phyloP scores from a whole-genome alignment of 1,284 basidiomycete species.

The Inonotus hispidus region DNA sequence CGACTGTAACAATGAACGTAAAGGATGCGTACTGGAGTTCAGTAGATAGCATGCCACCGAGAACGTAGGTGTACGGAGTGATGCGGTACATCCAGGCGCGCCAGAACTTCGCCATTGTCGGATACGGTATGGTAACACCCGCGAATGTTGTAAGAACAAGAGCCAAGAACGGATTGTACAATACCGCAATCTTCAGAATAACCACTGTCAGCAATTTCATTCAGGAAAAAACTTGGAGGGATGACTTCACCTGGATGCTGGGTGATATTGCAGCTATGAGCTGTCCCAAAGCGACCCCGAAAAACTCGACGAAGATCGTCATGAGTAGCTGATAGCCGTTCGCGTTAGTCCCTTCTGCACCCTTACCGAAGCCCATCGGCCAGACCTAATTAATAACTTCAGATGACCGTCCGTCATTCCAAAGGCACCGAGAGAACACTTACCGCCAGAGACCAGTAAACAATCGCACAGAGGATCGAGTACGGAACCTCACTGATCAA shows the following conservation, averaged over 20 bases:
- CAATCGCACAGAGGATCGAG: conserved; percentile 62
- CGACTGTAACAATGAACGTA: not conserved
- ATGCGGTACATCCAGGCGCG: conserved; percentile 69
- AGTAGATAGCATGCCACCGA: conserved; percentile 72
- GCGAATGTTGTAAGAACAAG: conserved; percentile 70
- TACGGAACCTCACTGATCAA: conserved; percentile 81
- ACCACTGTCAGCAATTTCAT: not conserved
- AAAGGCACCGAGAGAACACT: conserved; percentile 17
- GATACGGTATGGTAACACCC: conserved; percentile 78
- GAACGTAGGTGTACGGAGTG: conserved; percentile 66
- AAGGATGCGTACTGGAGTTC: conserved; percentile 58
- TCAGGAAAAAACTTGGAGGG: not conserved
- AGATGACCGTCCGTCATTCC: not conserved
- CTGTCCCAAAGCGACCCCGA: conserved; percentile 75
- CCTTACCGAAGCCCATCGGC: conserved; percentile 70
- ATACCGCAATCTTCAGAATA: conserved; percentile 54
- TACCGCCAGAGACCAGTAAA: conserved; percentile 77
- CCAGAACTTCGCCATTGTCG: conserved; percentile 68
- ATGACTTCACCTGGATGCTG: conserved; percentile 43
- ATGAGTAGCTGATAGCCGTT: conserved; percentile 75
- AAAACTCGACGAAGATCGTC: conserved; percentile 67
- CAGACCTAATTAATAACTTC: conserved; percentile 43
- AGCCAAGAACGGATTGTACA: conserved; percentile 77
- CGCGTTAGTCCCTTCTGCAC: conserved; percentile 50
- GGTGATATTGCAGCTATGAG: conserved; percentile 74